Evolutionary conservation across 176 grass and related monocot species (phyloP), one percentile per base, ranked within the genome.

Genomic region (Oryza glumipatula): DNA sequence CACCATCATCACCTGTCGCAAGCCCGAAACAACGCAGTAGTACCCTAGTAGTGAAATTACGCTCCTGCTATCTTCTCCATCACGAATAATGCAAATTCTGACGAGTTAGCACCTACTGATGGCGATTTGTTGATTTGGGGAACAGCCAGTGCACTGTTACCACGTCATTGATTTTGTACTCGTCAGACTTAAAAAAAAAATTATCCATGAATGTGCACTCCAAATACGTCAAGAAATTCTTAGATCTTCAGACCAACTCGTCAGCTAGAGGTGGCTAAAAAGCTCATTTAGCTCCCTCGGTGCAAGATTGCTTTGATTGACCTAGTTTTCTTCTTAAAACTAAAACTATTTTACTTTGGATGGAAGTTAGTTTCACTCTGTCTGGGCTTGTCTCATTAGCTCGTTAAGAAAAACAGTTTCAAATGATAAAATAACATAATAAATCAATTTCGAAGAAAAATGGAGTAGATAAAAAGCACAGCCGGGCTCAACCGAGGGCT

Each of bases 1-100:
- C 86, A 77, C 88, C 21, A 76, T 98, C 83, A 94, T 98, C 70
- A 94, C 93, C 65, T 98, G 91, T 49, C 91, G 86, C 76, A 98
- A 95, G 82, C 91, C 93, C 0, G 26, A 36, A 78, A 82, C 70
- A 87, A 73, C 65, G 6, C 9, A 3, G 9, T 86, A 74, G 84
- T 41, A 41, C 39, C 7, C 39, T 41, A 41, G 39, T 44, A 86
- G 38, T 35, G 49, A 48, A 1, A 3, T 4, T 5, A 45, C 77
- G 2, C 41, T 67, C 21, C 44, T 47, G 47, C 16, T 8, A 60
- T 21, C 44, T 47, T 39, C 16, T 8, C 0, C 44, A 33, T 8
- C 8, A 8, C 3, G 43, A 69, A 63, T 61, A 74, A 80, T 45
- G 76, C 23, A 74, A 66, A 65, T 23, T 13, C 5, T 71, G 51